Percentiles rank a stretch among this genome's conserved stretches.
Evolutionary conservation across 371 early-diverging fungal species (phyloP).

Genomic region (Neoconidiobolus thromboides): DNA sequence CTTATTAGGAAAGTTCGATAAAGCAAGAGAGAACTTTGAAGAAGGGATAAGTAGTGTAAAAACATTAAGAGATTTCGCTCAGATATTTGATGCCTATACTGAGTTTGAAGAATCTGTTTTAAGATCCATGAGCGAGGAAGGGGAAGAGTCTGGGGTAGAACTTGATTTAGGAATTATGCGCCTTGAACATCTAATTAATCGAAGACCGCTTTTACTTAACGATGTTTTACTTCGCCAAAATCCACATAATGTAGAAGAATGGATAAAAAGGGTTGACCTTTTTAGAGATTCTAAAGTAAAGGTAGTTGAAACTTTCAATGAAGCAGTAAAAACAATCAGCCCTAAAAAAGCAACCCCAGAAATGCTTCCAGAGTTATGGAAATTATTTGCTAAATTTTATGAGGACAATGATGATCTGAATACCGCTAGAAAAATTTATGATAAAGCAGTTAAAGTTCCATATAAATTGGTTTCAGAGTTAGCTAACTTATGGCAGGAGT

Average conservation of each 20-base stretch:
- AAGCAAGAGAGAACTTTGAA: slow-evolving; percentile 77
- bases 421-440: slow-evolving; percentile 61
- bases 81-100: slow-evolving; percentile 89
- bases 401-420: slow-evolving; percentile 39
- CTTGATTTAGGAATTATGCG: slow-evolving; percentile 67
- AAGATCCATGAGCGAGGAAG: slow-evolving; percentile 53
- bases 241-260: slow-evolving; percentile 78
- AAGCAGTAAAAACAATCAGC: slow-evolving; percentile 55
- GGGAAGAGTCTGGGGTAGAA: slow-evolving; percentile 33
- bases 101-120: slow-evolving; percentile 74
- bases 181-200: slow-evolving; percentile 77
- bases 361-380: slow-evolving; percentile 57
- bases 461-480: slow-evolving; percentile 67
- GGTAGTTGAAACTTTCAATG: slow-evolving; percentile 51
- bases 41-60: slow-evolving; percentile 66
- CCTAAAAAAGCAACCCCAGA: slow-evolving; percentile 64
- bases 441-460: slow-evolving; percentile 60
- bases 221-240: slow-evolving; percentile 84
- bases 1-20: slow-evolving; percentile 54
- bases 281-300: slow-evolving; percentile 38
- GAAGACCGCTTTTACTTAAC: slow-evolving; percentile 85
- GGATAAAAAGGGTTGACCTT: slow-evolving; percentile 68
- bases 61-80: slow-evolving; percentile 87
- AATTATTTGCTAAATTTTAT: slow-evolving; percentile 66
- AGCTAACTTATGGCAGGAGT: slow-evolving; percentile 82